A percentile compares a stretch with the other conserved stretches of the same genome.
phyloP scores from a whole-genome alignment of 306 rosid species.

The Lagenaria siceraria region DNA sequence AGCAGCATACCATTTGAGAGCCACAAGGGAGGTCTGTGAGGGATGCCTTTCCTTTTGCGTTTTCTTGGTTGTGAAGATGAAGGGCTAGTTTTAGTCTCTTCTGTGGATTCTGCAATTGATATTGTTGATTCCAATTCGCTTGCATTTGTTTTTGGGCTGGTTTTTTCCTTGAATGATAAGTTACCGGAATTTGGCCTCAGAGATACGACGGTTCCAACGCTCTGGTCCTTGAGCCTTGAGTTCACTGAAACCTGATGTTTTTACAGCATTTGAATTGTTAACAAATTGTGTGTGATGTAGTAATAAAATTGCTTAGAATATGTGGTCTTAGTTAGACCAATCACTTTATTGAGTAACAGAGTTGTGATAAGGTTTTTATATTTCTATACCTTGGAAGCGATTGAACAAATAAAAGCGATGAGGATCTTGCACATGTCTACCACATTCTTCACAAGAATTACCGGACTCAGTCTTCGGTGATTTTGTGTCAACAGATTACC shows the following conservation, averaged over 20 bases:
- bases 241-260: conserved; percentile 19
- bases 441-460: conserved; percentile 75
- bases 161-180: conserved; percentile 24
- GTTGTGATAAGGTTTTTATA: not conserved
- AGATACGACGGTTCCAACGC: conserved; percentile 11
- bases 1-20: conserved; percentile 10
- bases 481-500: conserved; percentile 51
- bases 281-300: not conserved
- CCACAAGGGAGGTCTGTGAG: conserved; percentile 37
- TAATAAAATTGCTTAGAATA: not conserved
- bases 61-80: conserved; percentile 52
- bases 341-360: not conserved
- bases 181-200: conserved; percentile 28
- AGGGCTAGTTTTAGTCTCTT: conserved; percentile 32
- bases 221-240: conserved; percentile 24
- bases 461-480: conserved; percentile 41
- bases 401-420: conserved; percentile 78
- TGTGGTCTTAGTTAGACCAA: not conserved
- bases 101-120: conserved; percentile 60
- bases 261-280: not conserved
- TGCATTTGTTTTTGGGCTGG: conserved; percentile 35
- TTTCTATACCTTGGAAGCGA: conserved; percentile 74
- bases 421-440: conserved; percentile 64
- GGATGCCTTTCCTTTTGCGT: conserved; percentile 57
- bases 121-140: conserved; percentile 47